Percentiles rank a stretch among this genome's conserved stretches.
Evolutionary conservation across 108 stramenopile genomes (phyloP).

Genomic region (Fragilaria crotonensis): DNA sequence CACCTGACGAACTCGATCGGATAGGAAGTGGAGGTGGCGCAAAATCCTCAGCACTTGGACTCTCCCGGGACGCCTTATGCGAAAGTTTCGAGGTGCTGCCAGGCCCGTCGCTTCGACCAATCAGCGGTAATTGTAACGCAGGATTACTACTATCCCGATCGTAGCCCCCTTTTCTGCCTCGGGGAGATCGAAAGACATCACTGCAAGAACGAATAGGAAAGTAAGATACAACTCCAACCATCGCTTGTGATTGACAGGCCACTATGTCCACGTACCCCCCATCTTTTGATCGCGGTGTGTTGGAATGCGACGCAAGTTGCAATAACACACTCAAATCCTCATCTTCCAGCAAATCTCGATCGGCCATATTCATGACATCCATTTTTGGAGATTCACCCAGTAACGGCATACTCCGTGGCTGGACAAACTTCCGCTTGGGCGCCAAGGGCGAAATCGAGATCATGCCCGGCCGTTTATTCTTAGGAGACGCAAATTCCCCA

Average conservation of each 20-base stretch:
- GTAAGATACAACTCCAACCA: background rate
- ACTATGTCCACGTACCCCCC: constrained; percentile 6
- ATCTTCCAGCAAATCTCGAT: constrained; percentile 72
- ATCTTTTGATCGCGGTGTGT: constrained; percentile 30
- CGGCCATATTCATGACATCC: constrained; percentile 47
- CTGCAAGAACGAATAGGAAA: constrained; percentile 12
- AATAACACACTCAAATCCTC: constrained; percentile 79
- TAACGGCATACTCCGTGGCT: constrained; percentile 18
- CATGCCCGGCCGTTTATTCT: constrained; percentile 38
- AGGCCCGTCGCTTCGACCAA: constrained; percentile 24
- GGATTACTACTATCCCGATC: constrained; percentile 10
- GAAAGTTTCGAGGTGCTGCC: constrained; percentile 1
- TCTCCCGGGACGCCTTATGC: constrained; percentile 4
- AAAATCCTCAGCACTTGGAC: background rate
- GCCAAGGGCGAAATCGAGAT: constrained; percentile 81
- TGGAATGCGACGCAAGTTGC: constrained; percentile 54
- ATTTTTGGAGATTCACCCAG: constrained; percentile 30
- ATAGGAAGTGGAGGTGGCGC: constrained; percentile 15
- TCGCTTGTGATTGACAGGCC: background rate
- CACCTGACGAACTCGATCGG: constrained; percentile 14
- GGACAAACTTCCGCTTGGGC: constrained; percentile 28
- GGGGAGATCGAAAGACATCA: constrained; percentile 27
- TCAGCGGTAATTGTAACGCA: constrained; percentile 38
- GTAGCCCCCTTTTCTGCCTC: constrained; percentile 4
- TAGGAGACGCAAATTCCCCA: constrained; percentile 19